Conservation (phyloP, 2,329 filamentous ascomycete genomes). For the Fusarium bulbicola region DNA sequence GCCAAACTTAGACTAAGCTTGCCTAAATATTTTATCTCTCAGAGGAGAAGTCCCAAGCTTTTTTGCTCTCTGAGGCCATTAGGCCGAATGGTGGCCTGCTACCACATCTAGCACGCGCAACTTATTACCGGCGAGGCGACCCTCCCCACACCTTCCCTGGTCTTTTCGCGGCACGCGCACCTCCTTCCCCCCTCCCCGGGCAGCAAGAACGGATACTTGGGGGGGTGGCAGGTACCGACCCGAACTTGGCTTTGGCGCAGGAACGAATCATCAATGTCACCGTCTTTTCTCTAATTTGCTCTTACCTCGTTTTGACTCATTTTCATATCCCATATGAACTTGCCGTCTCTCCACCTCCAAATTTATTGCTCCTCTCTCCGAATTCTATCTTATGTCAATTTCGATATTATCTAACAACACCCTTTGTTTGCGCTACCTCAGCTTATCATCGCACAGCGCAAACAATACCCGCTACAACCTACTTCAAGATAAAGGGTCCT, state of each 20-base stretch:
- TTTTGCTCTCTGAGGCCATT: neutral
- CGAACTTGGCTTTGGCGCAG: slow-evolving; percentile 30
- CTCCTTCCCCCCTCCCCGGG: neutral
- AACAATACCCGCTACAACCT: slow-evolving; percentile 24
- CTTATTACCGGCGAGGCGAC: slow-evolving; percentile 23
- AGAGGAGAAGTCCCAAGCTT: neutral
- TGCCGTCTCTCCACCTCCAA: slow-evolving; percentile 15
- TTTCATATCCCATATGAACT: slow-evolving; percentile 17
- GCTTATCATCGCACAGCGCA: slow-evolving; percentile 15
- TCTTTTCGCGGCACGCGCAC: slow-evolving; percentile 33
- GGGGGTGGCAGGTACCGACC: slow-evolving; percentile 35
- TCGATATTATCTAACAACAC: neutral
- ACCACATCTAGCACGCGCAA: neutral
- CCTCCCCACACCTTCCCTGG: slow-evolving; percentile 24
- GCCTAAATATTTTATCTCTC: neutral
- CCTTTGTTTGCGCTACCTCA: neutral
- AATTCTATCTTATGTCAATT: neutral
- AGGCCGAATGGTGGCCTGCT: neutral
- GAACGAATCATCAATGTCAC: slow-evolving; percentile 39
- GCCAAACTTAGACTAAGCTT: neutral
- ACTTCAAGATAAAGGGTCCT: slow-evolving; percentile 35
- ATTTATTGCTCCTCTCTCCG: slow-evolving; percentile 1
- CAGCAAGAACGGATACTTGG: slow-evolving; percentile 14
- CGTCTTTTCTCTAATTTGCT: slow-evolving; percentile 34
- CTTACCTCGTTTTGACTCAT: slow-evolving; percentile 34